Percentiles rank a stretch among this genome's conserved stretches.
These are phyloP conservation scores for Pyronema omphalodes DNA, from an alignment of 495 filamentous ascomycete genomes.

Conservation along the genomic window DNA sequence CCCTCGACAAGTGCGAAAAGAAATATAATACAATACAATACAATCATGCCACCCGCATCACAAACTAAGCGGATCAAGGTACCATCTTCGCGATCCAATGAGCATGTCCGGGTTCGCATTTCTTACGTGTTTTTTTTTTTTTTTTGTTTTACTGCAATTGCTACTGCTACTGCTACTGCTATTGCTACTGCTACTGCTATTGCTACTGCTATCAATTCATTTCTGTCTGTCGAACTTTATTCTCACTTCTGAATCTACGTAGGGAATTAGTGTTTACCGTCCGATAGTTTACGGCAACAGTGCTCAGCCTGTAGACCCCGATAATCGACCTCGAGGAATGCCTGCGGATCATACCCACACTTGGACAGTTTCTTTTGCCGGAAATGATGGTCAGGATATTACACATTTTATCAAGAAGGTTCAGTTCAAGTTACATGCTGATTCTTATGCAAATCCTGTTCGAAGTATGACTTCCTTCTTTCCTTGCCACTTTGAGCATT, in stretches of 20 bases:
- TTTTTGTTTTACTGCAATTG: constrained; percentile 5
- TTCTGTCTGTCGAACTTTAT: constrained; percentile 1
- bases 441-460: constrained; percentile 75
- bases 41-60: constrained; percentile 25
- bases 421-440: constrained; percentile 80
- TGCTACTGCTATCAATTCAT: constrained; percentile 5
- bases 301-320: constrained; percentile 19
- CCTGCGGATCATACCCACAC: constrained; percentile 82
- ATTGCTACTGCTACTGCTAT: constrained; percentile 4
- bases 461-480: constrained; percentile 35
- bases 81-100: constrained; percentile 20
- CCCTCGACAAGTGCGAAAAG: too few species aligned
- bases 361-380: constrained; percentile 84
- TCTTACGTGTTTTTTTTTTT: constrained; percentile 12
- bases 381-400: constrained; percentile 67
- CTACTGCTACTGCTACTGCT: background rate
- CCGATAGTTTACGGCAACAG: constrained; percentile 24
- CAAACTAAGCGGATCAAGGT: constrained; percentile 24
- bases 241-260: background rate
- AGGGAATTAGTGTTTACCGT: constrained; percentile 22
- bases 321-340: constrained; percentile 26
- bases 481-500: background rate
- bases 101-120: constrained; percentile 22
- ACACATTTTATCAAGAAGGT: constrained; percentile 94
- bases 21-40: too few species aligned